Base-by-base conservation (phyloP, 192 early-diverging fungal species). In the Mortierella hygrophila region DNA sequence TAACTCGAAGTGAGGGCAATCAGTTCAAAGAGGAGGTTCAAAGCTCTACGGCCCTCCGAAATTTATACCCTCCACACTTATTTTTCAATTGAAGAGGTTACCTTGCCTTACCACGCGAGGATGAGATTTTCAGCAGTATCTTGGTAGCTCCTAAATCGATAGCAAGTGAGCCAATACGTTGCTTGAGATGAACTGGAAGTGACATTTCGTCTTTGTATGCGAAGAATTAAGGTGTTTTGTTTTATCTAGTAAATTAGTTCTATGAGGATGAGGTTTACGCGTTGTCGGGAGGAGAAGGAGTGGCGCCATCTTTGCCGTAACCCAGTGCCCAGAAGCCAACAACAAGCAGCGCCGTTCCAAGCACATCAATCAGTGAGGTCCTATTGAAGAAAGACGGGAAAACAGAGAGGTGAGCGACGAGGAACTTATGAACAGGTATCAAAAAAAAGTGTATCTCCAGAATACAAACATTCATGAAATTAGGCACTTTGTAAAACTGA, bases 321-420 rank as follows among this genome's bases (percentile, higher is more conserved):
- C 84, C 84, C 10, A 86, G 54, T 18, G 68, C 52, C 84, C 84
- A 80, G 42, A 86, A 86, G n/a, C 84, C 79, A 8, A 63, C 41
- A 16, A 93, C 94, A 0, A 96, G 81, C 16, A 96, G 77, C 4
- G 89, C 88, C 20, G 94, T 95, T 41, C 94, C 93, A 10, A 96
- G 85, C 54, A 95, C 94, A 73, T 96, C 95, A 71, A 94, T 93
- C 18, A 93, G 89, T 2, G 94, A 93, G 0, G 95, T 96, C 74
- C 94, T 94, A 92, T 74, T 13, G 70, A 79, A 68, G 18, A 70
- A 72, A 77, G 29, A 18, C 35, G 3, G 38, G 37, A 41, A 54
- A 75, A 29, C 26, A 10, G 23, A 35, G 3, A 8, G 40, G 16
- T 35, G 1, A 41, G 70, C 1, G 32, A 1, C 13, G 35, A 70